phyloP scores from a whole-genome alignment of 176 grass and related monocot genomes.

The Aegilops bicornis region DNA sequence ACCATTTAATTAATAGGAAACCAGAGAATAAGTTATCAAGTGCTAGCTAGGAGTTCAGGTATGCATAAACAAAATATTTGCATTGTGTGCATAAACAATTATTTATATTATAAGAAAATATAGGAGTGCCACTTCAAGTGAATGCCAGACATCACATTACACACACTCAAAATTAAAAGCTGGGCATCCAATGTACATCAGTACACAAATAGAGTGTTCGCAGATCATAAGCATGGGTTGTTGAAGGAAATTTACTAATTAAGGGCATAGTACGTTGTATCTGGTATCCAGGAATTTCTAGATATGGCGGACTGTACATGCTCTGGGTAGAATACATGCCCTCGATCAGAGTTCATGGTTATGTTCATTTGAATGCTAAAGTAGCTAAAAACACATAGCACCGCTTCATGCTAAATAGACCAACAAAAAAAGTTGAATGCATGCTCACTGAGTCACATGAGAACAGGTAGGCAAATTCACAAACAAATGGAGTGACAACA shows the following conservation, averaged over 20 bases:
- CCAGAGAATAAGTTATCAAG: no score
- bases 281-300: background rate
- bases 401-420: background rate
- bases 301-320: background rate
- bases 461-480: background rate
- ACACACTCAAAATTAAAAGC: no score
- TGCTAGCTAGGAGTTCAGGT: no score
- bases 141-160: no score
- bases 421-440: background rate
- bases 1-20: no score
- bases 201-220: no score
- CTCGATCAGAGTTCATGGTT: background rate
- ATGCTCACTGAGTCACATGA: background rate
- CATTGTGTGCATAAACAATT: no score
- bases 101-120: background rate
- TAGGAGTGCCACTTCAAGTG: no score
- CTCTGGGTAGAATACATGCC: background rate
- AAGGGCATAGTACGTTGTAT: no score
- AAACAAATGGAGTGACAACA: no score
- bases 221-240: background rate
- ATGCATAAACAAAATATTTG: no score
- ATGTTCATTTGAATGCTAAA: background rate
- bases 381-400: conserved; percentile 6
- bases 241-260: background rate
- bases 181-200: no score